These are phyloP conservation scores for Arthroderma sp. DNA, from an alignment of 2,329 filamentous ascomycete genomes.

Conservation along the genomic window DNA sequence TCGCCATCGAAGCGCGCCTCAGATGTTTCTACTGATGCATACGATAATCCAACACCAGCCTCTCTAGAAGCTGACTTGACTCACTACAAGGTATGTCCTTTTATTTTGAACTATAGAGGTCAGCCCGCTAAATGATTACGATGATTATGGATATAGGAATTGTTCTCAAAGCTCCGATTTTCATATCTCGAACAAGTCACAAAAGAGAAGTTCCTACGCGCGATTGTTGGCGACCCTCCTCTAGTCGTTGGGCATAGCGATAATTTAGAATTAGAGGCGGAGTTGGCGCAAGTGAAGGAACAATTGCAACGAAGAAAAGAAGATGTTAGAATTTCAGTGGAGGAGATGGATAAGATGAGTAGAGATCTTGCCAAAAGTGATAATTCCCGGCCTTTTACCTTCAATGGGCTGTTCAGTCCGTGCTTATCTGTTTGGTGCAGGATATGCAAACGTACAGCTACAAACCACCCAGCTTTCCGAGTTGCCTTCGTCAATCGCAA, in stretches of 20 bases:
- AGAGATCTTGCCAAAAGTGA: conserved; percentile 49
- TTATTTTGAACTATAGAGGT: neutral
- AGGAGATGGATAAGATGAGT: conserved; percentile 58
- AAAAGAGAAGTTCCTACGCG: conserved; percentile 92
- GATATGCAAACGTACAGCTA: conserved; percentile 44
- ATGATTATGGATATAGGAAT: conserved; percentile 43
- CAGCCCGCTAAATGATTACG: neutral
- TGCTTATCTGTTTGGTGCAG: conserved; percentile 20
- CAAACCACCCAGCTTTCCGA: conserved; percentile 41
- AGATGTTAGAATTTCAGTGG: conserved; percentile 61
- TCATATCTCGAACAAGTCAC: conserved; percentile 97
- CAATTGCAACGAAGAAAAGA: conserved; percentile 67
- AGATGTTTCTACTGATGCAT: conserved; percentile 55
- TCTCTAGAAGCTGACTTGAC: conserved; percentile 70
- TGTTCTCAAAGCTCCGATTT: conserved; percentile 93
- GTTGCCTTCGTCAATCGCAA: conserved; percentile 42
- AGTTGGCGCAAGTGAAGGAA: conserved; percentile 58
- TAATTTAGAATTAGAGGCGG: conserved; percentile 64
- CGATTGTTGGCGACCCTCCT: conserved; percentile 82
- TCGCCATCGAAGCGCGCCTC: conserved; percentile 49
- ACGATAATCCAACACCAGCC: conserved; percentile 58
- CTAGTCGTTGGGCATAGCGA: conserved; percentile 71
- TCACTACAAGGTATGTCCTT: conserved; percentile 62
- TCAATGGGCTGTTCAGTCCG: neutral
- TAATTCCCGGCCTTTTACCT: conserved; percentile 14